Evolutionary conservation across 2,329 filamentous ascomycete genomes (phyloP), one percentile per base, ranked within the genome.

Genomic region (Amesomyces nigricolor): DNA sequence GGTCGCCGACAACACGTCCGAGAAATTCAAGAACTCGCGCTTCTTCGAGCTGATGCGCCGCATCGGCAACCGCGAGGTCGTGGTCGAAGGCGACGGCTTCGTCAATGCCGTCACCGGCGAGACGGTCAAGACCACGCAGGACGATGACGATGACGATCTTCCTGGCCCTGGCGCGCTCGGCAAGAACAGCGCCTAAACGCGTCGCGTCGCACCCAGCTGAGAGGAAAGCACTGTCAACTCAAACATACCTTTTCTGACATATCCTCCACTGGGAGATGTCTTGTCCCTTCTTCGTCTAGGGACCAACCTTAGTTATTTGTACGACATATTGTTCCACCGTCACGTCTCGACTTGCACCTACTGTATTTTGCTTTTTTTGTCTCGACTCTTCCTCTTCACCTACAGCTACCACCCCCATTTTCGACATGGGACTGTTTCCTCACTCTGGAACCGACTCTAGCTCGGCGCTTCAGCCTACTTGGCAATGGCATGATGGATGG

Each of bases 41-140:
- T 95, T 95, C 65, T 72, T 92, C 0, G 77, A 80, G 4, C 73
- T 95, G 45, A 94, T 95, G 89, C 81, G 87, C 29, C 80, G 82
- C 57, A 80, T 94, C 53, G 80, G 86, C 50, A 83, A 89, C 65
- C 77, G 80, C 53, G 85, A 94, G 71, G 82, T 91, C 13, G 79
- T 80, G 47, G 83, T 94, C 38, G 78, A 88, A 61, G 87, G 85
- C 40, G 85, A 66, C 30, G 54, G 61, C 39, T 63, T 72, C 6
- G 62, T 71, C 10, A 65, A 70, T 10, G 61, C 63, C 4, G 42
- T 48, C 0, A 68, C 68, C 0, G 67, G 67, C 6, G 63, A 63
- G 38, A 32, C 50, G 11, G 51, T 65, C 30, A 45, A 47, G 8
- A 51, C 55, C 39, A 38, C 52, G 38, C n/a, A 55, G 22, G 19